phyloP scores from a whole-genome alignment of 768 basidiomycete species.

The Termitomyces sp. region DNA sequence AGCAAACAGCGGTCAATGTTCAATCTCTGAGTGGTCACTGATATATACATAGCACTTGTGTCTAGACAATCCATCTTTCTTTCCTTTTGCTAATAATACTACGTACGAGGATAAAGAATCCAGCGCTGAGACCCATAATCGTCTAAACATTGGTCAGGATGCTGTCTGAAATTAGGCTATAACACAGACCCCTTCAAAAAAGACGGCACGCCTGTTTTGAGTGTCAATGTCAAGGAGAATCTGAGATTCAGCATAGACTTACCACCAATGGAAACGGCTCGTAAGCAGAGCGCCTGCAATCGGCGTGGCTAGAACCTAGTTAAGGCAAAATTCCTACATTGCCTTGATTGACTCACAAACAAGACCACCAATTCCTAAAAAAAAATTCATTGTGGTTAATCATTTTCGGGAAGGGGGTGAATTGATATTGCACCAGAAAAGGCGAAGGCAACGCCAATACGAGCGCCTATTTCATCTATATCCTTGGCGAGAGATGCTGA shows the following conservation, averaged over 20 bases:
- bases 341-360: not conserved
- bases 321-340: not conserved
- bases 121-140: not conserved
- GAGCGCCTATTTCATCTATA: not conserved
- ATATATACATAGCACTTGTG: no score
- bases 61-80: not conserved
- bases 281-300: not conserved
- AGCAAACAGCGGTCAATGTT: no score
- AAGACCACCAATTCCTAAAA: not conserved
- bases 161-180: no score
- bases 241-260: not conserved
- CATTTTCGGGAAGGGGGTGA: not conserved
- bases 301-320: not conserved
- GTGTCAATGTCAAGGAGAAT: not conserved
- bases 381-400: no score
- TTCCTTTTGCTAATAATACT: not conserved
- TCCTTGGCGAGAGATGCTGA: not conserved
- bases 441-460: not conserved
- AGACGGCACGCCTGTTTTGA: not conserved
- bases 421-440: not conserved
- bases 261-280: not conserved
- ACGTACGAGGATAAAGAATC: not conserved
- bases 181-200: not conserved
- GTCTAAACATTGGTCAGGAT: not conserved
- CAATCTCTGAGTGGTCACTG: no score